Conservation (phyloP, 2,329 filamentous ascomycete genomes). For the Didymella keratinophila region DNA sequence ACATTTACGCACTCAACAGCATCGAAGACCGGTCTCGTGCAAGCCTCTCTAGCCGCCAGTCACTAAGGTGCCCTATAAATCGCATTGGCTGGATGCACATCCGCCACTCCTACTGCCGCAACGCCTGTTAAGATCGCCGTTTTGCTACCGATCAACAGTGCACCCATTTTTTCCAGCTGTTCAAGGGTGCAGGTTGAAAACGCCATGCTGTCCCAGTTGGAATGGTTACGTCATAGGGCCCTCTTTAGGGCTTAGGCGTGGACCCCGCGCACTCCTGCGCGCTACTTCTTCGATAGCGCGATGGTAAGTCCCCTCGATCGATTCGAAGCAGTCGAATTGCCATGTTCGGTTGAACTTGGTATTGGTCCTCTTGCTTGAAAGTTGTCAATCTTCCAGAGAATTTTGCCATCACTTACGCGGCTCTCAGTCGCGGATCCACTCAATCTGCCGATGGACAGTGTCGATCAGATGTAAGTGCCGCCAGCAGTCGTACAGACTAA, state of each 20-base stretch:
- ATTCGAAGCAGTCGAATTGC: background rate
- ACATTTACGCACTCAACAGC: background rate
- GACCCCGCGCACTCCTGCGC: conserved; percentile 11
- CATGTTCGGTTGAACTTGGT: background rate
- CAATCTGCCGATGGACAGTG: background rate
- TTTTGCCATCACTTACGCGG: conserved; percentile 3
- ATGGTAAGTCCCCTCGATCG: background rate
- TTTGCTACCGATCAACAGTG: conserved; percentile 17
- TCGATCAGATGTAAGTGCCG: background rate
- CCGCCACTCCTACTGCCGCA: conserved; percentile 8
- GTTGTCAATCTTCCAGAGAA: background rate
- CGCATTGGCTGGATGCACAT: conserved; percentile 7
- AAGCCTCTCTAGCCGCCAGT: conserved; percentile 4
- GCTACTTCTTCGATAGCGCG: background rate
- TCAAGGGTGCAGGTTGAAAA: conserved; percentile 8
- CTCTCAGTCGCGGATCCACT: conserved; percentile 1
- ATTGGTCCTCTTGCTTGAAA: background rate
- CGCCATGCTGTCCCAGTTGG: conserved; percentile 3
- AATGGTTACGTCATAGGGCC: conserved; percentile 1
- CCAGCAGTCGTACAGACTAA: background rate
- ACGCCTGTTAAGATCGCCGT: conserved; percentile 5
- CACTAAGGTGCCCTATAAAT: background rate
- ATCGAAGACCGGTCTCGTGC: conserved; percentile 5
- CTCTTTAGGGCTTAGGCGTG: conserved; percentile 8
- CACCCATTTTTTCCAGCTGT: background rate